phyloP scores from a whole-genome alignment of 2,329 filamentous ascomycete species.

The Fusarium sp. region DNA sequence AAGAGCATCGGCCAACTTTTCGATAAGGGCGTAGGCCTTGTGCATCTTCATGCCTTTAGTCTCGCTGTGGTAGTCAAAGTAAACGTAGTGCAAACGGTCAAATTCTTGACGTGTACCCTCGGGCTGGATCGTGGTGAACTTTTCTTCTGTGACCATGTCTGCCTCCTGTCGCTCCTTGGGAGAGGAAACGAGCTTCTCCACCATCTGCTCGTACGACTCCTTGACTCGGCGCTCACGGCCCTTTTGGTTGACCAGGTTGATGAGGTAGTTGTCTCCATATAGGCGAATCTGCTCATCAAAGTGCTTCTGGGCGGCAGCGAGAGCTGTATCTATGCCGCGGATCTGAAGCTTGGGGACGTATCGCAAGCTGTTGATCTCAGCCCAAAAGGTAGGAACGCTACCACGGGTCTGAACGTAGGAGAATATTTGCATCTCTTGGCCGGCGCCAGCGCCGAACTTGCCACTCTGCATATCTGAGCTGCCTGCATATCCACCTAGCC shows the following conservation, averaged over 20 bases:
- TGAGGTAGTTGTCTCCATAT: constrained; percentile 96
- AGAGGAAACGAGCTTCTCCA: constrained; percentile 76
- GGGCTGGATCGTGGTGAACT: constrained; percentile 80
- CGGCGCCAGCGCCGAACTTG: constrained; percentile 65
- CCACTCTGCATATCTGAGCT: constrained; percentile 79
- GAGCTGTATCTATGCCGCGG: constrained; percentile 81
- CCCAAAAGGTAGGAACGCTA: constrained; percentile 95
- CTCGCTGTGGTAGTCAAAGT: constrained; percentile 98
- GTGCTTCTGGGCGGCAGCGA: constrained; percentile 82
- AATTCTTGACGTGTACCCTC: constrained; percentile 67
- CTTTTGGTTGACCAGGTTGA: constrained; percentile 97
- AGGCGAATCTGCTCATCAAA: constrained; percentile 92
- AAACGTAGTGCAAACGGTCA: constrained; percentile 92
- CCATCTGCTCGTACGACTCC: constrained; percentile 91
- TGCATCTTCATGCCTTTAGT: constrained; percentile 96
- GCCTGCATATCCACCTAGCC: constrained; percentile 81
- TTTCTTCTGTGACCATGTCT: constrained; percentile 76
- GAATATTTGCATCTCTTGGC: constrained; percentile 85
- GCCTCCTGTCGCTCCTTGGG: constrained; percentile 72
- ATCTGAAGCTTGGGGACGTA: constrained; percentile 93
- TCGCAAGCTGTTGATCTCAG: constrained; percentile 90
- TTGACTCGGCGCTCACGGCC: constrained; percentile 91
- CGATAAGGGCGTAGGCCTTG: constrained; percentile 84
- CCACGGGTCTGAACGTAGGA: constrained; percentile 97
- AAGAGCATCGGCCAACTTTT: constrained; percentile 80